phyloP scores from a whole-genome alignment of 768 basidiomycete species.

The Naganishia friedmannii region DNA sequence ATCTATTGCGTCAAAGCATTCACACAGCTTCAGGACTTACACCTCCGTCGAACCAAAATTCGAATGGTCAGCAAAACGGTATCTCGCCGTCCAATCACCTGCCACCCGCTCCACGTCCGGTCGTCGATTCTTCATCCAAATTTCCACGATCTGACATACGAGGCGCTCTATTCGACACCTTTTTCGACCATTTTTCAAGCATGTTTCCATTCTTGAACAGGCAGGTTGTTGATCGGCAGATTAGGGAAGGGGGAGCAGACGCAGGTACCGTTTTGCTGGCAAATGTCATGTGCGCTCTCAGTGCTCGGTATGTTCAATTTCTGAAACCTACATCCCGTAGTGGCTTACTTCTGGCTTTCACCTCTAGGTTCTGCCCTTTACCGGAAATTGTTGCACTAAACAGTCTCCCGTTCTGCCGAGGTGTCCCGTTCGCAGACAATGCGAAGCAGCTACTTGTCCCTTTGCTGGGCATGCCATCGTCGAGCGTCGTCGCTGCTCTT shows the following conservation, averaged over 20 bases:
- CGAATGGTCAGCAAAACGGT: not conserved
- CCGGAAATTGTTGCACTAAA: slow-evolving; percentile 22
- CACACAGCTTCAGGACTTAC: slow-evolving; percentile 9
- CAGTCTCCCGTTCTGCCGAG: slow-evolving; percentile 22
- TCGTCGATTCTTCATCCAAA: slow-evolving; percentile 20
- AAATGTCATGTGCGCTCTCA: slow-evolving; percentile 24
- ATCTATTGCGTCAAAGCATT: slow-evolving; percentile 12
- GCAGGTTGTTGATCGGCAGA: slow-evolving; percentile 12
- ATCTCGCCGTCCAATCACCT: slow-evolving; percentile 1
- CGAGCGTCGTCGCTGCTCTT: slow-evolving; percentile 20
- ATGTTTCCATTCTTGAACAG: slow-evolving; percentile 24
- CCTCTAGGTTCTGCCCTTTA: slow-evolving; percentile 14
- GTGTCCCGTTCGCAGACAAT: slow-evolving; percentile 23
- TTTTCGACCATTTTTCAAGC: slow-evolving; percentile 23
- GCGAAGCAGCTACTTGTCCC: slow-evolving; percentile 27
- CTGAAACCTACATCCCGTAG: not conserved
- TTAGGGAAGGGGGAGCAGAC: slow-evolving; percentile 13
- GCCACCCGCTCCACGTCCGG: not conserved
- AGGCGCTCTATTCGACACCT: slow-evolving; percentile 11
- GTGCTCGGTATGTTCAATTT: slow-evolving; percentile 11
- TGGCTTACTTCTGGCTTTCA: not conserved
- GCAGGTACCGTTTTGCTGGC: slow-evolving; percentile 25
- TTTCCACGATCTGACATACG: slow-evolving; percentile 22
- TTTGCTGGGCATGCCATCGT: slow-evolving; percentile 24
- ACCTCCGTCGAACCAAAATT: slow-evolving; percentile 1